Evolutionary conservation across 352 stramenopile species (phyloP).

Genomic region (Globisporangium canariense): DNA sequence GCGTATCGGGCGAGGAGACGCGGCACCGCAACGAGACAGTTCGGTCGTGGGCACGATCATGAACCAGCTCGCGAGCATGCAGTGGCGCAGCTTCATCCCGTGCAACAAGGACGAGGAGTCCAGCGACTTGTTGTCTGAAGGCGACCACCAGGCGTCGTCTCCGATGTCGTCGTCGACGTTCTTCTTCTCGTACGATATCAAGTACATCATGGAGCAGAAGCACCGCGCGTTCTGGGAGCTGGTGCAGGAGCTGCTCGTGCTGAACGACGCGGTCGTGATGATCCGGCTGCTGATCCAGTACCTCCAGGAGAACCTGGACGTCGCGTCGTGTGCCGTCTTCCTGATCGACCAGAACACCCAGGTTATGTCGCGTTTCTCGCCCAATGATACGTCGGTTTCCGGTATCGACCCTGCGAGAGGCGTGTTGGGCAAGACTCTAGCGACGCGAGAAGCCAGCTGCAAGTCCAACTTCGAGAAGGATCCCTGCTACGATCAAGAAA

Average conservation of each 20-base stretch:
- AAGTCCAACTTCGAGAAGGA: conserved; percentile 46
- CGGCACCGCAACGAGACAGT: conserved; percentile 1
- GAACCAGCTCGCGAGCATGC: conserved; percentile 23
- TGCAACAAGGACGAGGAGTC: conserved; percentile 8
- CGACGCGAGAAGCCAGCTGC: conserved; percentile 30
- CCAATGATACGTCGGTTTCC: conserved; percentile 42
- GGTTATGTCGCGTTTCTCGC: conserved; percentile 71
- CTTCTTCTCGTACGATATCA: conserved; percentile 26
- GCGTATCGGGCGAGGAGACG: not conserved
- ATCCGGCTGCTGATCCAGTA: conserved; percentile 68
- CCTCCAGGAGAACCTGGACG: conserved; percentile 49
- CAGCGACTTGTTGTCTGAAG: not conserved
- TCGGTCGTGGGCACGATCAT: conserved; percentile 16
- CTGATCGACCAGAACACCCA: conserved; percentile 72
- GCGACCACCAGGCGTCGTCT: not conserved
- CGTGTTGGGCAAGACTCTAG: conserved; percentile 46
- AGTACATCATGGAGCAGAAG: conserved; percentile 51
- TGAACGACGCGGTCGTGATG: conserved; percentile 80
- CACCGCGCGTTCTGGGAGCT: conserved; percentile 78
- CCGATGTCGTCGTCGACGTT: conserved; percentile 15
- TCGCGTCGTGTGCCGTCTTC: conserved; percentile 55
- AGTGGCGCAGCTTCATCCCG: conserved; percentile 24
- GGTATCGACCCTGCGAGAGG: conserved; percentile 46
- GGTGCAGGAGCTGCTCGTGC: conserved; percentile 57
- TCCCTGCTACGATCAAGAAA: conserved; percentile 48